A percentile compares a stretch with the other conserved stretches of the same genome.
phyloP scores from a whole-genome alignment of 805 yeast species.

The Hanseniaspora mollemarum region DNA sequence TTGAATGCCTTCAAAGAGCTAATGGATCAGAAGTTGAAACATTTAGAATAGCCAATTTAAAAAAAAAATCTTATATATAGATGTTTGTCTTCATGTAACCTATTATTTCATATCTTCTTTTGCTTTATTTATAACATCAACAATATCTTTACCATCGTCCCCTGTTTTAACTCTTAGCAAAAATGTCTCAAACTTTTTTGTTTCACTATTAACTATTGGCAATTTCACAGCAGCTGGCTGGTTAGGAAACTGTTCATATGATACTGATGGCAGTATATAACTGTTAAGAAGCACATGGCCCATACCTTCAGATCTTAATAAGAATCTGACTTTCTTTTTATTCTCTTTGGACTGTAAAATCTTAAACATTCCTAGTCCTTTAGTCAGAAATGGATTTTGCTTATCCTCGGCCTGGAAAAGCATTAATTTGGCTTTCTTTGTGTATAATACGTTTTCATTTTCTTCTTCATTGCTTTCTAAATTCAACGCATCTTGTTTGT shows the following conservation, averaged over 20 bases:
- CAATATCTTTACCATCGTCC: conserved; percentile 29
- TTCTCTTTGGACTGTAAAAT: conserved; percentile 51
- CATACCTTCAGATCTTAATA: conserved; percentile 82
- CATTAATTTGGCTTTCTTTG: conserved; percentile 63
- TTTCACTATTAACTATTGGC: conserved; percentile 45
- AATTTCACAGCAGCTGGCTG: conserved; percentile 56
- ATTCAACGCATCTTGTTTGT: conserved; percentile 42
- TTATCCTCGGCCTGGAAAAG: conserved; percentile 43
- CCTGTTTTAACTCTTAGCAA: conserved; percentile 57
- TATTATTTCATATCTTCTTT: conserved; percentile 25
- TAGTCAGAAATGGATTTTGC: conserved; percentile 40
- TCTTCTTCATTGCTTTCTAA: conserved; percentile 63
- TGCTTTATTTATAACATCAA: conserved; percentile 19
- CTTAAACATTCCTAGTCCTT: conserved; percentile 77
- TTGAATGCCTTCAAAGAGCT: conserved; percentile 9
- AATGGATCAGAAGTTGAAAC: conserved; percentile 17
- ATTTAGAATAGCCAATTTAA: conserved; percentile 1
- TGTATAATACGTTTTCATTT: conserved; percentile 51
- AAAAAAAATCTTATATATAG: background rate
- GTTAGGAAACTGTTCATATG: conserved; percentile 41
- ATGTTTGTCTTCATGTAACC: background rate
- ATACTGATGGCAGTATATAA: conserved; percentile 44
- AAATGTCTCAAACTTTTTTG: conserved; percentile 51
- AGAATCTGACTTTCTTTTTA: conserved; percentile 48
- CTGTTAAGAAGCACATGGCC: conserved; percentile 67